Evolutionary conservation across 257 asterid genomes (phyloP).

Genomic region (Plantago major): DNA sequence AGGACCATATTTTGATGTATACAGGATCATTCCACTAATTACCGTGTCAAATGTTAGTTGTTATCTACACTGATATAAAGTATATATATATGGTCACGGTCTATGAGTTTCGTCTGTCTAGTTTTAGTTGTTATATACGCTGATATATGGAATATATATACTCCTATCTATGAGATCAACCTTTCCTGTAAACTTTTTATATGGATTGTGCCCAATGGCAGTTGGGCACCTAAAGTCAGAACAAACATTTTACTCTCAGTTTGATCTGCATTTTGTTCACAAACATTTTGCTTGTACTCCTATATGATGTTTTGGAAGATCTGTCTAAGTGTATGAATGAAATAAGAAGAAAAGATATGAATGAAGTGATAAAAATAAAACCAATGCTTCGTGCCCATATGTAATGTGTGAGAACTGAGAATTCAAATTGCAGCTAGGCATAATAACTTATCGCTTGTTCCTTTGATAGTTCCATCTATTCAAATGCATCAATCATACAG

Average conservation of each 20-base stretch:
- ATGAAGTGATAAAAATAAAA: not conserved
- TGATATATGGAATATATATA: too few species aligned
- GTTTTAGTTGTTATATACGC: too few species aligned
- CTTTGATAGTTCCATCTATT: not conserved
- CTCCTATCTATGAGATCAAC: too few species aligned
- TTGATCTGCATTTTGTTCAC: too few species aligned
- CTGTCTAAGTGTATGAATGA: too few species aligned
- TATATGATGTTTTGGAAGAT: too few species aligned
- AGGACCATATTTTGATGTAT: not conserved
- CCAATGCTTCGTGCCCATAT: too few species aligned
- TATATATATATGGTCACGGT: not conserved
- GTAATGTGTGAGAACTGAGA: not conserved
- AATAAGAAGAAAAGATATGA: not conserved
- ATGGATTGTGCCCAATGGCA: too few species aligned
- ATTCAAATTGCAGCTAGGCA: not conserved
- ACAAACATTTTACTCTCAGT: too few species aligned
- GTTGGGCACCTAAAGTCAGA: too few species aligned
- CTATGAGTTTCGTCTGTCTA: not conserved
- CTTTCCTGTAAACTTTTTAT: too few species aligned
- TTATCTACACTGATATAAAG: not conserved
- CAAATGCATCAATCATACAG: not conserved
- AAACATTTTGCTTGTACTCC: too few species aligned
- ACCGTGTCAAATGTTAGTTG: not conserved
- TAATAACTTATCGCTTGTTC: not conserved
- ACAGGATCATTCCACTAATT: not conserved